Evolutionary conservation across 176 grass and related monocot genomes (phyloP).

Genomic region (Aegilops longissima): DNA sequence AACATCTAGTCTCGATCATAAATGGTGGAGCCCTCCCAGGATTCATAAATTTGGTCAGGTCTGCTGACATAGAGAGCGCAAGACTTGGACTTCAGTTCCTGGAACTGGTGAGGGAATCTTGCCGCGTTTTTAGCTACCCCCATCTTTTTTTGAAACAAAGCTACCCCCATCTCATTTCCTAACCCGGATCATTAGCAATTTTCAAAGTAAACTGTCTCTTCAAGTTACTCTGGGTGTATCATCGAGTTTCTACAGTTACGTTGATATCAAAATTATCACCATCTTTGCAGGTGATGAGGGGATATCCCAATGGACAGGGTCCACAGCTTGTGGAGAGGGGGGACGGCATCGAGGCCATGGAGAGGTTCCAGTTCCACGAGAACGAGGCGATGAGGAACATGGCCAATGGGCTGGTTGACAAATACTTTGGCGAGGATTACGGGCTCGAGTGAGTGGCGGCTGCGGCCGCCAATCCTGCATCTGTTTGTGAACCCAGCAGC

Average conservation of each 20-base stretch:
- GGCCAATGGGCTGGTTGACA: conserved; percentile 87
- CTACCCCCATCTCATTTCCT: background rate
- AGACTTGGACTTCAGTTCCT: conserved; percentile 91
- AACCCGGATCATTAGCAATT: background rate
- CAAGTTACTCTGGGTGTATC: background rate
- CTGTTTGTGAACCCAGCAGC: background rate
- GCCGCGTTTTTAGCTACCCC: background rate
- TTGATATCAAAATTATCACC: background rate
- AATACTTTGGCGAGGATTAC: conserved; percentile 88
- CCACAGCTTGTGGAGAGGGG: conserved; percentile 75
- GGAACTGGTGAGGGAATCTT: conserved; percentile 60
- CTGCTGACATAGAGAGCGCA: conserved; percentile 83
- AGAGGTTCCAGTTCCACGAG: conserved; percentile 98
- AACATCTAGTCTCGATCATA: conserved; percentile 64
- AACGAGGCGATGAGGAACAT: conserved; percentile 89
- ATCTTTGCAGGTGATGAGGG: conserved; percentile 81
- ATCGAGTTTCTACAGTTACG: background rate
- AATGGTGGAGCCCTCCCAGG: conserved; percentile 72
- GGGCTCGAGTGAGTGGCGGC: conserved; percentile 51
- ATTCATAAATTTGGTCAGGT: conserved; percentile 79
- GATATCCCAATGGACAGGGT: conserved; percentile 73
- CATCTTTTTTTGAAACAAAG: background rate
- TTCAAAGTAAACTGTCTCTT: background rate
- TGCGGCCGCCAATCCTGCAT: background rate
- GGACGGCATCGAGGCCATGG: conserved; percentile 92